Base-by-base conservation (phyloP, 306 rosid species). In the Castanea mollissima region DNA sequence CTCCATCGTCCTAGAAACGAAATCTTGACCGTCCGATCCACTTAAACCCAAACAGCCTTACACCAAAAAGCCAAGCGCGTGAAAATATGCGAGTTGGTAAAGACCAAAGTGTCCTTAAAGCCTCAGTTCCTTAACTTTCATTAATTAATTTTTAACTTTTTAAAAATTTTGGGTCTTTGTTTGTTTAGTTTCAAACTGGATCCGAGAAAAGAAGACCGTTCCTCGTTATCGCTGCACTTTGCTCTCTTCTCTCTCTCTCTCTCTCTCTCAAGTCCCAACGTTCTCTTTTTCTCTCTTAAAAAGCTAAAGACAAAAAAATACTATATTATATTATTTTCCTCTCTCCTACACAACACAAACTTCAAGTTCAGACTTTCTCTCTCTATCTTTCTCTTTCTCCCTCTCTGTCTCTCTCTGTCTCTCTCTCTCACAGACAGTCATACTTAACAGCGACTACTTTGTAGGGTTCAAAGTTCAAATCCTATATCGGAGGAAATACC, bases 201-300 rank as follows among this genome's bases (percentile, higher is more conserved):
- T 87, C 86, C 80, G 35, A 82, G 65, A 55, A 65, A 79, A 86
- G 84, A 87, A 87, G 97, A 89, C 96, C 97, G 97, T 94, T 94
- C 97, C 92, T 94, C 94, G 98, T 41, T 74, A 62, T 34, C 46
- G 21, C 90, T 71, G 96, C 91, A 74, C 9, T 25, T 57, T 14
- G 27, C 35, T 35, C 64, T 25, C 27, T 25, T 51, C 46, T 51
- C 74, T 79, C 78, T 69, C 55, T 49, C 6, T 35, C 64, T 51
- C 46, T 51, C 74, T 79, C 78, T 69, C 55, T 49, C 6, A 4
- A 4, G 12, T 7, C 16, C n/a, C 65, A 41, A 59, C 82, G n/a
- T n/a, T 78, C 76, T 41, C 49, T 32, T 19, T 12, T 10, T 31
- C 15, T 21, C 68, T 25, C 41, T 71, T 1, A 69, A 68, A 69